Evolutionary conservation across 805 yeast genomes (phyloP).

Genomic region (Metschnikowia picachoensis): DNA sequence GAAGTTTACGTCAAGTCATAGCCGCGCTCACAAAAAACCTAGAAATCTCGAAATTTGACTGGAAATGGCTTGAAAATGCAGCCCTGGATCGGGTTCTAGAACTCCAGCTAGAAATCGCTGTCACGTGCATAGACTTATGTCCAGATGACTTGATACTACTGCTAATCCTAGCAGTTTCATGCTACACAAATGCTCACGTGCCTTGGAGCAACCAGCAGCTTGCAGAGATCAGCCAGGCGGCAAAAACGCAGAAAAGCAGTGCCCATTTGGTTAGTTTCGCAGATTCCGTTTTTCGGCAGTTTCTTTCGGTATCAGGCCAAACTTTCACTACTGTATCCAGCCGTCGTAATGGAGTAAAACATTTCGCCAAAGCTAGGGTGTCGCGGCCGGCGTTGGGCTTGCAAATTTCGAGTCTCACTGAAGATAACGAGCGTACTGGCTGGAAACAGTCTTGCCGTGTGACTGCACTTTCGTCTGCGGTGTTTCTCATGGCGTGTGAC

Average conservation of each 20-base stretch:
- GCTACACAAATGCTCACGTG: slow-evolving; percentile 25
- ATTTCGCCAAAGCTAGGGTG: slow-evolving; percentile 6
- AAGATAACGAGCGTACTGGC: slow-evolving; percentile 22
- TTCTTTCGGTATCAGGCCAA: slow-evolving; percentile 2
- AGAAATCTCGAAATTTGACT: neutral
- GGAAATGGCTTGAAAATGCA: slow-evolving; percentile 8
- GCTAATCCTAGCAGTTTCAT: slow-evolving; percentile 12
- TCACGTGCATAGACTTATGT: slow-evolving; percentile 3
- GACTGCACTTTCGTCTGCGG: slow-evolving; percentile 26
- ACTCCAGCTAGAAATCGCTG: slow-evolving; percentile 9
- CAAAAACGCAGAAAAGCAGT: neutral
- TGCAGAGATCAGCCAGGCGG: slow-evolving; percentile 1
- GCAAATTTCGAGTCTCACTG: slow-evolving; percentile 7
- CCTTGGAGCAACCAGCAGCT: slow-evolving; percentile 25
- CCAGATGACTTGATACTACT: slow-evolving; percentile 4
- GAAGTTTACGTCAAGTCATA: neutral
- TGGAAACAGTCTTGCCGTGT: slow-evolving; percentile 27
- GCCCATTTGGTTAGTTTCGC: neutral
- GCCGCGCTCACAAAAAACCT: slow-evolving; percentile 3
- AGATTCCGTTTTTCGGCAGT: neutral
- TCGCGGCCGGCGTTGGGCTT: slow-evolving; percentile 19
- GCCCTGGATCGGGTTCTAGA: neutral
- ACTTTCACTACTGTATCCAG: slow-evolving; percentile 4
- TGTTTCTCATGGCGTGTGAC: slow-evolving; percentile 19
- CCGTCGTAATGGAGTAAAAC: neutral